Percentiles rank a stretch among this genome's conserved stretches.
These are phyloP conservation scores for Chaetomiaceae sp. DNA, from an alignment of 2,329 filamentous ascomycete species.

Conservation along the genomic window DNA sequence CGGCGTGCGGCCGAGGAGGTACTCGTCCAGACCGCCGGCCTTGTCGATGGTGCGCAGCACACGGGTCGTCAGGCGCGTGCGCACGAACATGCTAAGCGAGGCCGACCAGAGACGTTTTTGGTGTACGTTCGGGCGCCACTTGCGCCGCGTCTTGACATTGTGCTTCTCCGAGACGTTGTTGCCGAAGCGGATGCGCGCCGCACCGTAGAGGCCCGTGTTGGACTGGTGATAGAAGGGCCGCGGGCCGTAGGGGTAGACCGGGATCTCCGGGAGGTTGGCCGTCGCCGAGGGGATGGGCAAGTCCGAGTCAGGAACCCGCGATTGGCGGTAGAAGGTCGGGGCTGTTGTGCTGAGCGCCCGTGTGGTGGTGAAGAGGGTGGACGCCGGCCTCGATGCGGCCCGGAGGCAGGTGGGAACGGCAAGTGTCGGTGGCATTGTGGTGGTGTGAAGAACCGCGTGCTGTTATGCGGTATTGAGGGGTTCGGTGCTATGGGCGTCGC, in stretches of 20 bases:
- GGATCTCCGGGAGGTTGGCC: conserved; percentile 39
- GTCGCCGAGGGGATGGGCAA: conserved; percentile 42
- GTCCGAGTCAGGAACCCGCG: conserved; percentile 16
- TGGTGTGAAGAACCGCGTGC: neutral
- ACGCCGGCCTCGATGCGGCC: conserved; percentile 11
- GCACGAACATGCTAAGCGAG: conserved; percentile 57
- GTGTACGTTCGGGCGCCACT: conserved; percentile 72
- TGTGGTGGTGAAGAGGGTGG: neutral
- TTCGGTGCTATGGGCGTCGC: conserved; percentile 9
- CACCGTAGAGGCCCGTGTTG: conserved; percentile 69
- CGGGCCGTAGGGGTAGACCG: conserved; percentile 68
- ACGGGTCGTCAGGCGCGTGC: conserved; percentile 63
- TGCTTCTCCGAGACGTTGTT: conserved; percentile 68
- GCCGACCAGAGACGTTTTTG: conserved; percentile 63
- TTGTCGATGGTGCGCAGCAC: conserved; percentile 74
- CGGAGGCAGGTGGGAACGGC: conserved; percentile 13
- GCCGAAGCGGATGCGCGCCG: conserved; percentile 67
- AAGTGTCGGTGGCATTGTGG: conserved; percentile 11
- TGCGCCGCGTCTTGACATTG: conserved; percentile 64
- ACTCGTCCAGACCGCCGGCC: conserved; percentile 84
- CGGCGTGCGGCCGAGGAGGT: conserved; percentile 76
- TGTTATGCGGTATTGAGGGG: neutral
- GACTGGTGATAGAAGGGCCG: conserved; percentile 72
- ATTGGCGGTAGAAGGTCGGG: conserved; percentile 29
- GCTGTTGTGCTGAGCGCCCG: conserved; percentile 36